phyloP scores from a whole-genome alignment of 495 filamentous ascomycete genomes.

The Cercophora sp. region DNA sequence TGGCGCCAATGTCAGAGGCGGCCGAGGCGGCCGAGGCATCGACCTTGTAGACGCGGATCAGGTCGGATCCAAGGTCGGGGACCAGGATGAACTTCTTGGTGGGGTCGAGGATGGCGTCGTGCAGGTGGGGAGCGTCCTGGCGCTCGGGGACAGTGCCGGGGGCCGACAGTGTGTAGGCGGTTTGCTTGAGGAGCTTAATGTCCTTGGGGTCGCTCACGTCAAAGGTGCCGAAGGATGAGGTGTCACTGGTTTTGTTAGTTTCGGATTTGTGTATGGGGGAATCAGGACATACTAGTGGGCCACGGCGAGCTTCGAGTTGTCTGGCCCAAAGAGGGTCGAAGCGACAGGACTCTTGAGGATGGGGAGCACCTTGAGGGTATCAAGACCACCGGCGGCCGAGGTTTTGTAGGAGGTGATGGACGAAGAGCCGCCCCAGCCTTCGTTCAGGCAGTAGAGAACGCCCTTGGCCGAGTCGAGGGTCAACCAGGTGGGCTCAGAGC shows the following conservation, averaged over 20 bases:
- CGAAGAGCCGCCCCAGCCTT: constrained; percentile 40
- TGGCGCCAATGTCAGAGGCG: constrained; percentile 30
- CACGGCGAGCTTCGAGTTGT: constrained; percentile 38
- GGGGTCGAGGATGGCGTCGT: constrained; percentile 67
- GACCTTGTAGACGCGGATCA: constrained; percentile 61
- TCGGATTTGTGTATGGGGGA: constrained; percentile 45
- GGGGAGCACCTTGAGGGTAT: constrained; percentile 37
- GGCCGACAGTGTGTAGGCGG: constrained; percentile 47
- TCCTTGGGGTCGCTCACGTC: constrained; percentile 23
- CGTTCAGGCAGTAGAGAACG: constrained; percentile 60
- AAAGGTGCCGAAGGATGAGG: constrained; percentile 21
- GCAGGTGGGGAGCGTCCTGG: constrained; percentile 67
- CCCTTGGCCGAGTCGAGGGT: constrained; percentile 44
- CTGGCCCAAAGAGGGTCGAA: constrained; percentile 47
- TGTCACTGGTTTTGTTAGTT: constrained; percentile 23
- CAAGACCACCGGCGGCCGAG: constrained; percentile 35
- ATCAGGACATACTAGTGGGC: constrained; percentile 46
- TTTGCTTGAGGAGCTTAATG: constrained; percentile 41
- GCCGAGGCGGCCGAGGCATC: constrained; percentile 35
- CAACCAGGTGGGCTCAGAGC: constrained; percentile 56
- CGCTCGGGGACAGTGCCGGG: constrained; percentile 49
- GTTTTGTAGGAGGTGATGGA: constrained; percentile 41
- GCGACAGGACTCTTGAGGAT: constrained; percentile 49
- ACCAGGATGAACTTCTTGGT: constrained; percentile 59
- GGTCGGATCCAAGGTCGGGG: constrained; percentile 69